Conservation (phyloP, 495 filamentous ascomycete species). For the Penicillium lagena region DNA sequence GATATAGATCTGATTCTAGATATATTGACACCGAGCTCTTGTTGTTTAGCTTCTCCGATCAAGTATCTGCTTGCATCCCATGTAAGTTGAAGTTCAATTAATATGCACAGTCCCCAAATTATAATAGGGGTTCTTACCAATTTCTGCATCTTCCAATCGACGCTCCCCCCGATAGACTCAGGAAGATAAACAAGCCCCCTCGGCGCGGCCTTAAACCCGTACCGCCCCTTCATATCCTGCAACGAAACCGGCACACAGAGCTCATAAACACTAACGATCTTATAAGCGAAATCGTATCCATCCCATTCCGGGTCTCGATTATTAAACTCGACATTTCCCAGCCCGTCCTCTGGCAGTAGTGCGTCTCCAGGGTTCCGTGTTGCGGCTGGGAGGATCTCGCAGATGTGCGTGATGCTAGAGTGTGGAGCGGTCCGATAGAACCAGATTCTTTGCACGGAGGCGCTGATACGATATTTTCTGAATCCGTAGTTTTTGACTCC, state of each 20-base stretch:
- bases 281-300: background rate
- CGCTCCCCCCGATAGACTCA: background rate
- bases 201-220: background rate
- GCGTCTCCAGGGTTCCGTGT: background rate
- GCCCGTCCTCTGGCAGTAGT: background rate
- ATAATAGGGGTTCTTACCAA: background rate
- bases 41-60: too few species aligned
- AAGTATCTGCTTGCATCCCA: too few species aligned
- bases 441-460: conserved; percentile 1
- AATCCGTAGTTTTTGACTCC: conserved; percentile 3
- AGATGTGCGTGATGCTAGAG: conserved; percentile 5
- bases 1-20: too few species aligned
- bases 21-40: too few species aligned
- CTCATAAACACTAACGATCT: background rate
- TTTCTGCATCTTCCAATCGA: conserved; percentile 1
- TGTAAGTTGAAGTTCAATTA: too few species aligned
- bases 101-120: too few species aligned
- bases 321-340: background rate
- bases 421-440: conserved; percentile 5
- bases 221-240: background rate
- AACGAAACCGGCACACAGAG: background rate
- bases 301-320: background rate
- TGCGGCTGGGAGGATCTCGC: background rate
- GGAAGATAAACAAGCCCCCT: background rate
- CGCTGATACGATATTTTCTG: conserved; percentile 3